Evolutionary conservation across 139 green algal species (phyloP).

Genomic region (Astrephomene gubernaculifera): DNA sequence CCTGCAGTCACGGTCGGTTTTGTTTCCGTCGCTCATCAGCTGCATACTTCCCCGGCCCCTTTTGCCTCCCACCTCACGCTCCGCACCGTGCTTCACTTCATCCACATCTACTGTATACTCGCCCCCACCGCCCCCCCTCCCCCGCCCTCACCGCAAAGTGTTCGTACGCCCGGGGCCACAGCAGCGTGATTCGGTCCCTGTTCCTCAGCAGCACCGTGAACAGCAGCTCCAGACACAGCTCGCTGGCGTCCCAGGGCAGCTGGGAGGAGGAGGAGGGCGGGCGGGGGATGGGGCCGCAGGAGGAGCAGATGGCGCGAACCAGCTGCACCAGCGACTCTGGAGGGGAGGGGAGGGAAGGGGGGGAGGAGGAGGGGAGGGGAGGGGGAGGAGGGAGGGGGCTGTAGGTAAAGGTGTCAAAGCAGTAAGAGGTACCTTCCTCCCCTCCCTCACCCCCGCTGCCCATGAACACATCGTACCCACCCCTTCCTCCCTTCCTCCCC

Average conservation of each 20-base stretch:
- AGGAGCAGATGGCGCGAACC: slow-evolving; percentile 82
- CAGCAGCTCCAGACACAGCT: slow-evolving; percentile 94
- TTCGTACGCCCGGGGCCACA: slow-evolving; percentile 89
- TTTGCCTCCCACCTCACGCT: no score
- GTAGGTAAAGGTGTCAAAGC: no score
- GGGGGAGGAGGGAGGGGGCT: no score
- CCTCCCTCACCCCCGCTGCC: no score
- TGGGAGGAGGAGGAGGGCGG: slow-evolving; percentile 30
- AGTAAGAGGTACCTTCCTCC: no score
- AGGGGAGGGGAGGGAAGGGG: background rate
- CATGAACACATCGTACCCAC: no score
- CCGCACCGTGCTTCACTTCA: no score
- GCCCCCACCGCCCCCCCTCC: background rate
- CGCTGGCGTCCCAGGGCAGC: slow-evolving; percentile 72
- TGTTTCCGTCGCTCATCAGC: no score
- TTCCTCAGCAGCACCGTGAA: slow-evolving; percentile 91
- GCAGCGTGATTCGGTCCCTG: slow-evolving; percentile 84
- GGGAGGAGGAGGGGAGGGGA: background rate
- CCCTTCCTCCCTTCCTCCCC: no score
- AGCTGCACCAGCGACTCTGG: slow-evolving; percentile 84
- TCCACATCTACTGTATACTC: background rate
- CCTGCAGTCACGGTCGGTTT: no score
- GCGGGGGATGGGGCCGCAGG: slow-evolving; percentile 63
- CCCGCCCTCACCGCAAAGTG: slow-evolving; percentile 67
- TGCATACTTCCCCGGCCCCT: no score